These are phyloP conservation scores for Tephrocybe rancida DNA, from an alignment of 768 basidiomycete species.

Conservation along the genomic window DNA sequence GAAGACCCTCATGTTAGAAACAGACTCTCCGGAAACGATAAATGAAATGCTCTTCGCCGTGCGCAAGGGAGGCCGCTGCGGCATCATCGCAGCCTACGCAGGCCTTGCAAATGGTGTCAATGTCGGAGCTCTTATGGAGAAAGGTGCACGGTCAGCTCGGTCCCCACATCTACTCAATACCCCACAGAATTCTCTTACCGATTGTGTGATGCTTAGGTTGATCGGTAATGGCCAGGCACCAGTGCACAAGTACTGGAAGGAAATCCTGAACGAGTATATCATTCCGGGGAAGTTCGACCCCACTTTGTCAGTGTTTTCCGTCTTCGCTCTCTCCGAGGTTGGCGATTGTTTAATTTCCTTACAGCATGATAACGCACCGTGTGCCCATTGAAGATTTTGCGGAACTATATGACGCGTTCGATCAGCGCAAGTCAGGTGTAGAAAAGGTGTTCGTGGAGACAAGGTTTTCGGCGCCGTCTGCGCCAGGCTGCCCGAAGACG, in stretches of 20 bases:
- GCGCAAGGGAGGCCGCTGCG: constrained; percentile 59
- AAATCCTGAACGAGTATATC: constrained; percentile 67
- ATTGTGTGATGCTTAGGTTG: too few species aligned
- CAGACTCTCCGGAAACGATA: constrained; percentile 67
- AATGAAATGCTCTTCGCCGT: constrained; percentile 50
- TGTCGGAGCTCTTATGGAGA: constrained; percentile 78
- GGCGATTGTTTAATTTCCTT: too few species aligned
- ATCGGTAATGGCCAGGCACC: constrained; percentile 80
- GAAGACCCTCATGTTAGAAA: constrained; percentile 74
- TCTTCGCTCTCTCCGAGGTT: background rate
- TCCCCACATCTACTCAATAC: background rate
- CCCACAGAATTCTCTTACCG: background rate
- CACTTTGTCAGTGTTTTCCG: constrained; percentile 44
- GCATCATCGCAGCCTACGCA: constrained; percentile 70
- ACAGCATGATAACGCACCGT: too few species aligned
- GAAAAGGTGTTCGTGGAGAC: constrained; percentile 81
- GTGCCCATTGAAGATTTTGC: constrained; percentile 68
- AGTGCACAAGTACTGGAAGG: constrained; percentile 74
- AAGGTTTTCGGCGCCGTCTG: constrained; percentile 46
- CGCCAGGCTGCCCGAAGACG: constrained; percentile 51
- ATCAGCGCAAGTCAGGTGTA: constrained; percentile 55
- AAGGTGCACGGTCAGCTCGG: constrained; percentile 52
- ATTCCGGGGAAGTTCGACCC: constrained; percentile 67
- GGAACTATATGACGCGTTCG: constrained; percentile 65
- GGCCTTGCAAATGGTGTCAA: constrained; percentile 71